Base-by-base conservation (phyloP, 1,284 basidiomycete genomes). In the Cryptococcus floricola region DNA sequence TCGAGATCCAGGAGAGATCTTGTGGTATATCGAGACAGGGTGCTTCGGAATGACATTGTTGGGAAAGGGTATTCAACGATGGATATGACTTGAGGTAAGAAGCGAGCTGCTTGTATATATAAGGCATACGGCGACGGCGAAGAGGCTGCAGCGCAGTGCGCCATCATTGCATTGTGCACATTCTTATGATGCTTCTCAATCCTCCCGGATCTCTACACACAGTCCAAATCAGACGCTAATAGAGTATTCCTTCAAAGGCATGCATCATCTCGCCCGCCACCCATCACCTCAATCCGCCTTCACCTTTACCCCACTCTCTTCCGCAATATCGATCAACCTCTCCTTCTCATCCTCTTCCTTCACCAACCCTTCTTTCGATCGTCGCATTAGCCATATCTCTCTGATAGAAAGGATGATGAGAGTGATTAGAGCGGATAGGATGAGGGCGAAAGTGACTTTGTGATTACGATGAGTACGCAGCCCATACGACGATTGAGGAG, bases 321-420 rank as follows among this genome's bases (percentile, higher is more conserved):
- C 43, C 4, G 51, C 56, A 12, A 50, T 53, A 18, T 45, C 41
- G 16, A 50, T 18, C 51, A 57, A 42, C 42, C 31, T 18, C 28
- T 49, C 44, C 39, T 55, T 50, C 46, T 59, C 57, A 23, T 39
- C 41, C 31, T 52, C 37, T 16, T 54, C 53, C 18, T 31, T 34
- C 10, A 19, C 49, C 5, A 18, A 18, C 8, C 42, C 25, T 16
- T 39, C 44, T 37, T 38, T 25, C 6, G 53, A 52, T n/a, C 34
- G 45, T 25, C 45, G 8, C 13, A 59, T 55, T 28, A 55, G 45
- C 7, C 46, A 39, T 13, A 43, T 18, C 28, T 59, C 57, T 27
- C 53, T 49, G 27, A 55, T 51, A 12, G 50, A 42, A 8, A 59
- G 50, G 12, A 39, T 39, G 23, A 46, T 27, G 45, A 59, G 44